phyloP scores from a whole-genome alignment of 768 basidiomycete genomes.

The Cystobasidium ongulense region DNA sequence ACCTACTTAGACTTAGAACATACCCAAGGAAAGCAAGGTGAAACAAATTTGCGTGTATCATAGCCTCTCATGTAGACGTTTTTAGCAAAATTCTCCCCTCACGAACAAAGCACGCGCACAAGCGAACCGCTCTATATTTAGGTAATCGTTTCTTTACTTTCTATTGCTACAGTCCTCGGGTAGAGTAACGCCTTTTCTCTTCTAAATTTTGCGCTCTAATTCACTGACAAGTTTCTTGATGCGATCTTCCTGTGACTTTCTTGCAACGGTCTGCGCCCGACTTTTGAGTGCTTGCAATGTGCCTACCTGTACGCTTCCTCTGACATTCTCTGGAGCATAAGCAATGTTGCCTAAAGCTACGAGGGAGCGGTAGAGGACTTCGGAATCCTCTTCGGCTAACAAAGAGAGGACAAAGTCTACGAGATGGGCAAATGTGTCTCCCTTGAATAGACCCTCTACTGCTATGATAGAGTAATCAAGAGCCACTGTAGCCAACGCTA shows the following conservation, averaged over 20 bases:
- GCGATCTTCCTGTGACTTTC: conserved; percentile 22
- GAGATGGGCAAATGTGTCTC: conserved; percentile 32
- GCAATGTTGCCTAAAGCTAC: conserved; percentile 47
- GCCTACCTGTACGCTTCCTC: conserved; percentile 16
- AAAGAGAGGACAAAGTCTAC: conserved; percentile 36
- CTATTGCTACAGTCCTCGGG: neutral
- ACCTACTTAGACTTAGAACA: neutral
- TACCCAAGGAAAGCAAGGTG: neutral
- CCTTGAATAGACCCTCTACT: conserved; percentile 34
- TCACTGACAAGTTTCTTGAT: conserved; percentile 24
- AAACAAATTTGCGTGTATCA: neutral
- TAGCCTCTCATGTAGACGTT: neutral
- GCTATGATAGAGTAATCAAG: conserved; percentile 62
- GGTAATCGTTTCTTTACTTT: neutral
- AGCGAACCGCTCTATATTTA: too few relatives aligned
- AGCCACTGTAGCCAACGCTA: conserved; percentile 69
- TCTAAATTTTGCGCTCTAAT: neutral
- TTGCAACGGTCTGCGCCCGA: conserved; percentile 27
- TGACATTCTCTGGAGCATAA: conserved; percentile 11
- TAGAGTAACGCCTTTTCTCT: neutral
- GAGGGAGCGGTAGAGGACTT: conserved; percentile 44
- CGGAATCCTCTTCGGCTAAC: conserved; percentile 41
- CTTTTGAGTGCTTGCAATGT: conserved; percentile 26
- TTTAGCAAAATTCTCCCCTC: too few relatives aligned
- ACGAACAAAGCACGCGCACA: too few relatives aligned